Evolutionary conservation across 2,329 filamentous ascomycete species (phyloP).

Genomic region (Trichoderma sp.): DNA sequence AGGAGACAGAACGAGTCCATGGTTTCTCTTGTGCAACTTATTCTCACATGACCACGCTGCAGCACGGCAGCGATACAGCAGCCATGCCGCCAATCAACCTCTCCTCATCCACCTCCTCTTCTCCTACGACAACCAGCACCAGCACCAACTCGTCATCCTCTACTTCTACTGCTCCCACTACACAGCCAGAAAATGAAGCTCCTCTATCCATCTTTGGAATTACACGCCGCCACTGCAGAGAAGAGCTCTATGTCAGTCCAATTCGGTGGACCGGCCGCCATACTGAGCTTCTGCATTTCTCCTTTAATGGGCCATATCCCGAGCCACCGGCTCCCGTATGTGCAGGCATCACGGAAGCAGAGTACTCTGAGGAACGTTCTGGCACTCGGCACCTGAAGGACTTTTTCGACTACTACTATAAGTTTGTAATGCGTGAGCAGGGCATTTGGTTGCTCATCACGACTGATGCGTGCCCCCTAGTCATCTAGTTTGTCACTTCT

Average conservation of each 20-base stretch:
- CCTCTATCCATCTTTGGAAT: conserved; percentile 4
- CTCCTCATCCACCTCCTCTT: background rate
- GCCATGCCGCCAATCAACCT: background rate
- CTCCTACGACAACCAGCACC: background rate
- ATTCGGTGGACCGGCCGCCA: conserved; percentile 15
- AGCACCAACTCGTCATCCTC: background rate
- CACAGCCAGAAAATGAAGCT: background rate
- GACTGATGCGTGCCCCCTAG: background rate
- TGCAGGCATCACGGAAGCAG: background rate
- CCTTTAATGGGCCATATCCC: background rate
- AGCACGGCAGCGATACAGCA: background rate
- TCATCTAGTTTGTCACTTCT: background rate
- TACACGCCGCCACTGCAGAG: background rate
- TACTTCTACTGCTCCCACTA: background rate
- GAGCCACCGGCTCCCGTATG: background rate
- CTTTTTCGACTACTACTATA: conserved; percentile 13
- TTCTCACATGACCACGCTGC: background rate
- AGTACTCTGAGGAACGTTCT: background rate
- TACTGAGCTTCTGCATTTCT: conserved; percentile 11
- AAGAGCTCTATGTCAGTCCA: background rate
- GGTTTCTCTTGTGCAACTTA: background rate
- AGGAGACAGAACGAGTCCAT: background rate
- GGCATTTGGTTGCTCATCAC: conserved; percentile 6
- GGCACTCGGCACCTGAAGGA: background rate
- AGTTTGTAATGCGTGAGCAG: background rate